phyloP scores from a whole-genome alignment of 2,329 filamentous ascomycete genomes.

The Ciborinia camelliae region DNA sequence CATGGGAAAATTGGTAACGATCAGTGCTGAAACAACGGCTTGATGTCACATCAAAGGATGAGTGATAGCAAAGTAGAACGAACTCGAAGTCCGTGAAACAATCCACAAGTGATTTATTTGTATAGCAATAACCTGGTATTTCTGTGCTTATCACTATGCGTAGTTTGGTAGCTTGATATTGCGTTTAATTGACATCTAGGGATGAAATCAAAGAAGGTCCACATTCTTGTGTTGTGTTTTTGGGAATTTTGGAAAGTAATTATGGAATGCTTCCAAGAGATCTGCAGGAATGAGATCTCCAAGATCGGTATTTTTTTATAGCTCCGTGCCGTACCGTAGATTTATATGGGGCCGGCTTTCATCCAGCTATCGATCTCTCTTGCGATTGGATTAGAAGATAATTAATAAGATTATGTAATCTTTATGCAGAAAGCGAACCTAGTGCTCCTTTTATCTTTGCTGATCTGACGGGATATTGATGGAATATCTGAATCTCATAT shows the following conservation, averaged over 20 bases:
- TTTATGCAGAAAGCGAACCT: no score
- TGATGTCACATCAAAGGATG: slow-evolving; percentile 9
- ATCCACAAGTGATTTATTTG: not conserved
- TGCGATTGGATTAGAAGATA: no score
- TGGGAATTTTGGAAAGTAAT: not conserved
- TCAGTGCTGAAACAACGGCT: slow-evolving; percentile 15
- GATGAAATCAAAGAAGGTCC: no score
- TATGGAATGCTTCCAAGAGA: not conserved
- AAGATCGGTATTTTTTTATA: not conserved
- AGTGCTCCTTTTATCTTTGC: no score
- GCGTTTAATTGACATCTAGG: not conserved
- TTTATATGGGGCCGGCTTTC: no score
- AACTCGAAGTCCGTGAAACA: not conserved
- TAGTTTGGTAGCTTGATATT: not conserved
- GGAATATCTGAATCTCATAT: no score
- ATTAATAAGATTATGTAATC: no score
- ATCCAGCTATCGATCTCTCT: not conserved
- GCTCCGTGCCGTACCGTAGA: no score
- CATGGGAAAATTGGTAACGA: not conserved
- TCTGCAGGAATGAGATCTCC: slow-evolving; percentile 4
- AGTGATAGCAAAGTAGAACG: slow-evolving; percentile 4
- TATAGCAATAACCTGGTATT: slow-evolving; percentile 2
- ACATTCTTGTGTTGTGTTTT: no score
- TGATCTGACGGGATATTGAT: no score
- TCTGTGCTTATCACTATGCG: not conserved